These are phyloP conservation scores for Pseudogymnoascus pannorum DNA, from an alignment of 2,329 filamentous ascomycete genomes.

Conservation along the genomic window DNA sequence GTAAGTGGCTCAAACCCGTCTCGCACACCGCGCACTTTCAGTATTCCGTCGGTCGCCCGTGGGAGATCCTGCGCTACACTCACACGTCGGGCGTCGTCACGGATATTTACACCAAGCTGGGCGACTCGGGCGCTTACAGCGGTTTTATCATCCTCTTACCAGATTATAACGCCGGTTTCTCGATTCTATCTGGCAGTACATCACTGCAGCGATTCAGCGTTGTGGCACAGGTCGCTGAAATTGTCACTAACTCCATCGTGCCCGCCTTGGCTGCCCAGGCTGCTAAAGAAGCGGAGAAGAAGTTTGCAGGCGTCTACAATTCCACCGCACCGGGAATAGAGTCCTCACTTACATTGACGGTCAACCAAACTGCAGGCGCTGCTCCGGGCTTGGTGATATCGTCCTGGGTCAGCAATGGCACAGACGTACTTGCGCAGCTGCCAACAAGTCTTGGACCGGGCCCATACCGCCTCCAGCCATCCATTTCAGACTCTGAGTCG, in stretches of 20 bases:
- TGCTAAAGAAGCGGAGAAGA: conserved; percentile 6
- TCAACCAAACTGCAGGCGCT: conserved; percentile 15
- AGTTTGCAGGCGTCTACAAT: conserved; percentile 20
- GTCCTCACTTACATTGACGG: conserved; percentile 24
- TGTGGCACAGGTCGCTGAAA: conserved; percentile 15
- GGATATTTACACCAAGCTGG: conserved; percentile 42
- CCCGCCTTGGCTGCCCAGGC: conserved; percentile 21
- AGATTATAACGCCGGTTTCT: conserved; percentile 39
- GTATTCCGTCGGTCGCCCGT: conserved; percentile 37
- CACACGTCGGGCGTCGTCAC: conserved; percentile 34
- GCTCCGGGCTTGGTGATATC: conserved; percentile 26
- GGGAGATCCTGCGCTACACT: conserved; percentile 39
- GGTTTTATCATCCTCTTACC: conserved; percentile 36
- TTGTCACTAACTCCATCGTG: conserved; percentile 20
- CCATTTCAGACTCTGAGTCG: not conserved
- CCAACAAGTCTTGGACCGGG: not conserved
- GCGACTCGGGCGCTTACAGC: conserved; percentile 37
- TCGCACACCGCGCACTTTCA: conserved; percentile 32
- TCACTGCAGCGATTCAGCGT: conserved; percentile 4
- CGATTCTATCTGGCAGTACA: conserved; percentile 32
- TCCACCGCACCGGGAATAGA: conserved; percentile 18
- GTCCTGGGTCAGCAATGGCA: conserved; percentile 27
- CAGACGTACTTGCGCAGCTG: conserved; percentile 25
- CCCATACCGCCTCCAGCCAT: not conserved
- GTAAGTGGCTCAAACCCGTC: conserved; percentile 39